These are phyloP conservation scores for Solanum lignicaule DNA, from an alignment of 257 asterid genomes.

Conservation along the genomic window DNA sequence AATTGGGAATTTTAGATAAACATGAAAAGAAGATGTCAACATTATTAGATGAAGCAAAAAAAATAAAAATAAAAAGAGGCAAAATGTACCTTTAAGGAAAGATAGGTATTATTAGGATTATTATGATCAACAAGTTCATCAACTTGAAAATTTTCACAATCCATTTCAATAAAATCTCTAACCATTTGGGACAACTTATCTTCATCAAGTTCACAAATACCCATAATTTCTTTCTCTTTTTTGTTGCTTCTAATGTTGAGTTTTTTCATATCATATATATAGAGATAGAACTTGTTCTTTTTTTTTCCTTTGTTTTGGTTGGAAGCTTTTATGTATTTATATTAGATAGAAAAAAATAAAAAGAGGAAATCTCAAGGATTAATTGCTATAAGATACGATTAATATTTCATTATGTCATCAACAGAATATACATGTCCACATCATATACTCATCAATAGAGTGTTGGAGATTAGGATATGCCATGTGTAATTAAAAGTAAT, in stretches of 20 bases:
- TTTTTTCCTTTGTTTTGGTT: not conserved
- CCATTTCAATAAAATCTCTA: slow-evolving; percentile 18
- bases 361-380: not conserved
- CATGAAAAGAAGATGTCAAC: not conserved
- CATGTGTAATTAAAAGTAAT: not conserved
- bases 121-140: slow-evolving; percentile 3
- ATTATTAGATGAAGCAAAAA: not conserved
- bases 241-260: not conserved
- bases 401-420: not conserved
- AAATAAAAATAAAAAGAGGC: no score
- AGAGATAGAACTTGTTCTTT: not conserved
- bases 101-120: slow-evolving; percentile 19
- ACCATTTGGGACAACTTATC: slow-evolving; percentile 20
- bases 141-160: slow-evolving; percentile 2
- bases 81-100: slow-evolving; percentile 23
- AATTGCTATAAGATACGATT: not conserved
- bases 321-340: not conserved
- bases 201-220: slow-evolving; percentile 8
- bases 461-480: not conserved
- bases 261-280: not conserved
- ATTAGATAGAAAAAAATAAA: not conserved
- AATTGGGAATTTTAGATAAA: not conserved
- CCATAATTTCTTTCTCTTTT: not conserved
- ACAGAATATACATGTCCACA: not conserved
- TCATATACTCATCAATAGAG: not conserved